Conservation (phyloP, 208 protist species). For the Trypanosoma caninum region DNA sequence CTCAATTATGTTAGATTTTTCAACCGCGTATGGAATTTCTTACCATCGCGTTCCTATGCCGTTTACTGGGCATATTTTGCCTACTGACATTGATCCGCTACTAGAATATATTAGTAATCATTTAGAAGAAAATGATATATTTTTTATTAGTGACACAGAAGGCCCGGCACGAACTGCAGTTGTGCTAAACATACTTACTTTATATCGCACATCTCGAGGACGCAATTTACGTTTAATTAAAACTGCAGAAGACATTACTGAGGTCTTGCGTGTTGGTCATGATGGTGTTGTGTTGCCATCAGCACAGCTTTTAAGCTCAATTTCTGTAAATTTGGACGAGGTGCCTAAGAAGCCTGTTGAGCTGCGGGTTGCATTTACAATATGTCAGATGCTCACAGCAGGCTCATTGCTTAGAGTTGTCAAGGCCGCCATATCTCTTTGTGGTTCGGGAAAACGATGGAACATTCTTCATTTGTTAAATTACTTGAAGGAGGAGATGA, state of each 20-base stretch:
- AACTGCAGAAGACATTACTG: slow-evolving; percentile 32
- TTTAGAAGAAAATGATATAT: slow-evolving; percentile 36
- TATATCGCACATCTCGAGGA: slow-evolving; percentile 55
- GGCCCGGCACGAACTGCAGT: slow-evolving; percentile 69
- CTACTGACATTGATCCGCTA: slow-evolving; percentile 80
- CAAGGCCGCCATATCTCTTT: slow-evolving; percentile 57
- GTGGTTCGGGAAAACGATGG: slow-evolving; percentile 60
- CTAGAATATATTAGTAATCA: slow-evolving; percentile 54
- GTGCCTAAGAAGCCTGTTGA: slow-evolving; percentile 58
- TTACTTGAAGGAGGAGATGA: slow-evolving; percentile 57
- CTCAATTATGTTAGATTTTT: slow-evolving; percentile 71
- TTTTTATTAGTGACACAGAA: slow-evolving; percentile 82
- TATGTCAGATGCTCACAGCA: slow-evolving; percentile 85
- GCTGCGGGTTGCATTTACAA: slow-evolving; percentile 72
- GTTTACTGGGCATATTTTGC: slow-evolving; percentile 72
- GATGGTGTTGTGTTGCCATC: slow-evolving; percentile 30
- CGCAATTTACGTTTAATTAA: slow-evolving; percentile 44
- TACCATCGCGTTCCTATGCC: slow-evolving; percentile 84
- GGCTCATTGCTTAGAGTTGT: slow-evolving; percentile 72
- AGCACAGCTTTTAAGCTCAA: slow-evolving; percentile 40
- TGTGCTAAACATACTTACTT: slow-evolving; percentile 74
- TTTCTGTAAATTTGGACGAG: slow-evolving; percentile 30
- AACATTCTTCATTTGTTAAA: slow-evolving; percentile 81
- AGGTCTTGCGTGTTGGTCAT: slow-evolving; percentile 40
- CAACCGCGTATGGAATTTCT: slow-evolving; percentile 35